Conservation (phyloP, 2,329 filamentous ascomycete species). For the Penicillium griseofulvum region DNA sequence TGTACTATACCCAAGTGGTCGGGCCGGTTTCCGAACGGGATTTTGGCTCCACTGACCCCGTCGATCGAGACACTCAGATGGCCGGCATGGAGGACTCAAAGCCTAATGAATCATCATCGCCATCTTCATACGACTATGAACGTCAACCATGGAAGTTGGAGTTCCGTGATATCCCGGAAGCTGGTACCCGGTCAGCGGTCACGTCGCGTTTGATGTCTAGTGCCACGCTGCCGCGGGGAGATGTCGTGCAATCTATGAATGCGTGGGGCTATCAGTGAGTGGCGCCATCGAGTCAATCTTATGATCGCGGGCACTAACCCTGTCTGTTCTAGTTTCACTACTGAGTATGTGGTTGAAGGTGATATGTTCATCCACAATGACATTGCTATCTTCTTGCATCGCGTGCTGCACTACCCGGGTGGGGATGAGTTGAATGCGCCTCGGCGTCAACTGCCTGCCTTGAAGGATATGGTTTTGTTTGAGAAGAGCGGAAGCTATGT, state of each 20-base stretch:
- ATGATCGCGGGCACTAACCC: conserved; percentile 12
- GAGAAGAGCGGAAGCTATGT: conserved; percentile 59
- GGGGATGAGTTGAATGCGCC: conserved; percentile 32
- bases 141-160: conserved; percentile 46
- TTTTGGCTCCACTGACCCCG: conserved; percentile 30
- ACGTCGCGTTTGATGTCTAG: conserved; percentile 54
- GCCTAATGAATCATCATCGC: background rate
- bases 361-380: conserved; percentile 59
- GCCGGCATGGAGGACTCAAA: conserved; percentile 26
- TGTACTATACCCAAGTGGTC: conserved; percentile 56
- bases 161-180: conserved; percentile 51
- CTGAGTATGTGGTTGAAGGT: conserved; percentile 57
- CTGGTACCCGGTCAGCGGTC: conserved; percentile 53
- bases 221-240: conserved; percentile 48
- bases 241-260: conserved; percentile 52
- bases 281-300: conserved; percentile 5
- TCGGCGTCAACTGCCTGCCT: conserved; percentile 41
- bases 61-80: conserved; percentile 33
- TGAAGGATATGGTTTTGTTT: conserved; percentile 49
- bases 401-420: conserved; percentile 50
- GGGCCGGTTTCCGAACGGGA: conserved; percentile 42
- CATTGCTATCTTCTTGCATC: conserved; percentile 56
- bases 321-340: conserved; percentile 49
- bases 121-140: conserved; percentile 33
- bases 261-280: conserved; percentile 55